These are phyloP conservation scores for Sonneratia caseolaris DNA, from an alignment of 345 rosid species.

Conservation along the genomic window DNA sequence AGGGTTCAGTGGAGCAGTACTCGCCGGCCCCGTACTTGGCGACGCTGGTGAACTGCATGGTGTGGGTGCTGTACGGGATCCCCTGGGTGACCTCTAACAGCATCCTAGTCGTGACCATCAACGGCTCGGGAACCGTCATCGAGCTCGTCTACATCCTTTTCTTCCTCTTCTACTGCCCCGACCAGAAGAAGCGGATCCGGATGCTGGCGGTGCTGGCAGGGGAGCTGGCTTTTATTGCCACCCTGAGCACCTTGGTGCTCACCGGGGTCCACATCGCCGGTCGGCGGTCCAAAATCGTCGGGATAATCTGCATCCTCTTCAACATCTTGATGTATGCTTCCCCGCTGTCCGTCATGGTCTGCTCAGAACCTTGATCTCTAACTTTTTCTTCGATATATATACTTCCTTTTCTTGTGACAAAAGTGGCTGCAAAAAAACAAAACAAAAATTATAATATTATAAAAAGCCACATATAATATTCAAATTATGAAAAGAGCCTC, in stretches of 20 bases:
- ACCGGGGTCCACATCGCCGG: slow-evolving; percentile 33
- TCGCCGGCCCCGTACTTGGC: slow-evolving; percentile 71
- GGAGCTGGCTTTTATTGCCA: slow-evolving; percentile 32
- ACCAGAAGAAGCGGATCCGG: slow-evolving; percentile 27
- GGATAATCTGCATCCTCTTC: slow-evolving; percentile 49
- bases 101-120: slow-evolving; percentile 60
- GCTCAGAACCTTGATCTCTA: background rate
- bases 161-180: slow-evolving; percentile 30
- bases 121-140: slow-evolving; percentile 50
- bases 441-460: no score
- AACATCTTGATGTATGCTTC: slow-evolving; percentile 81
- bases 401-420: no score
- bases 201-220: slow-evolving; percentile 16
- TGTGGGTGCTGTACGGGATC: slow-evolving; percentile 77
- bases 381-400: background rate
- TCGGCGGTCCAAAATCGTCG: slow-evolving; percentile 42
- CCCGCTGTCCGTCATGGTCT: slow-evolving; percentile 71
- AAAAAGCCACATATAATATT: background rate
- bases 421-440: no score
- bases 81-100: slow-evolving; percentile 69
- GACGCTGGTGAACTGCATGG: slow-evolving; percentile 65
- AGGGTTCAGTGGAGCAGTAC: slow-evolving; percentile 64
- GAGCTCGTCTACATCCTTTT: slow-evolving; percentile 42
- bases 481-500: background rate
- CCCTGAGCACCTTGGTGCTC: slow-evolving; percentile 26